Evolutionary conservation across 1,284 basidiomycete species (phyloP).

Genomic region (Peniophora sp.): DNA sequence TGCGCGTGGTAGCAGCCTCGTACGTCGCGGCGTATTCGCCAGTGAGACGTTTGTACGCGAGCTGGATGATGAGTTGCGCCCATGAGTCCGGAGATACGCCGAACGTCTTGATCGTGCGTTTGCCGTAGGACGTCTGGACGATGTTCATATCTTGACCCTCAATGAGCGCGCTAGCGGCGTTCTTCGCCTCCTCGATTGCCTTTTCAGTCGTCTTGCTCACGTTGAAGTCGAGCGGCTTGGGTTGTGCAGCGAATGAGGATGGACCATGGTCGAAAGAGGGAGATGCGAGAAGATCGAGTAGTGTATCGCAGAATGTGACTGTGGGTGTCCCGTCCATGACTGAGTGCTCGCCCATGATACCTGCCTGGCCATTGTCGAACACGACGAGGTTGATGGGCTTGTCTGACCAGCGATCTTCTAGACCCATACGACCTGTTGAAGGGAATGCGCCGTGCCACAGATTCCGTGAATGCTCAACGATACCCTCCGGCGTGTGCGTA

Average conservation of each 20-base stretch:
- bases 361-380: conserved; percentile 72
- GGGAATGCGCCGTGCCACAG: conserved; percentile 59
- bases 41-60: conserved; percentile 73
- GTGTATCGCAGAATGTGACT: conserved; percentile 58
- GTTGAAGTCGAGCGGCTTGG: conserved; percentile 55
- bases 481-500: conserved; percentile 40
- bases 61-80: conserved; percentile 85
- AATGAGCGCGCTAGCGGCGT: conserved; percentile 54
- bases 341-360: conserved; percentile 88
- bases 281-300: conserved; percentile 56
- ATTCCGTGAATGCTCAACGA: conserved; percentile 53
- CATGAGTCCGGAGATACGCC: conserved; percentile 87
- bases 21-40: conserved; percentile 51
- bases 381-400: conserved; percentile 81
- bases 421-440: conserved; percentile 25
- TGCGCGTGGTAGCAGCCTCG: conserved; percentile 81
- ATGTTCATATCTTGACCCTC: conserved; percentile 62
- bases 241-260: conserved; percentile 16
- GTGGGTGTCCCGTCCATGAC: conserved; percentile 83
- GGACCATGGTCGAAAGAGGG: conserved; percentile 51
- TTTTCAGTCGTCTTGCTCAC: conserved; percentile 36
- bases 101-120: conserved; percentile 80
- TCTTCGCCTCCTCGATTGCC: conserved; percentile 51
- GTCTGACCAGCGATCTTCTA: conserved; percentile 74
- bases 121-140: conserved; percentile 73